Base-by-base conservation (phyloP, 768 basidiomycete genomes). In the Kwoniella sp. region DNA sequence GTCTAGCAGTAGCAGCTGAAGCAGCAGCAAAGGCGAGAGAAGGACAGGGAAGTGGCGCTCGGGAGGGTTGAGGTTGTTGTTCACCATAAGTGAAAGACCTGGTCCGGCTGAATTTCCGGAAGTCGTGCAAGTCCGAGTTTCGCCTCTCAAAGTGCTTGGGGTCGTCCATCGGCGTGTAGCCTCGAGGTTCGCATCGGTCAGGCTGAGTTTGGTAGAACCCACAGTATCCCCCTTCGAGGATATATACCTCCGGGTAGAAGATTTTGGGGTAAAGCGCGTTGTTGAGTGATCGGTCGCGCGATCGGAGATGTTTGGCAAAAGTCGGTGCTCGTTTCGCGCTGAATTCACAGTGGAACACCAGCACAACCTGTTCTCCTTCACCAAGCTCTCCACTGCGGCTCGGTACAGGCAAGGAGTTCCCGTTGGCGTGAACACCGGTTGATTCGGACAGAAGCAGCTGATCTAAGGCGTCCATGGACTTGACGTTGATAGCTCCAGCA, bases 261-360 rank as follows among this genome's bases (percentile, higher is more conserved):
- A 97, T 88, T 76, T 86, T 89, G 3, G 96, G 96, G 78, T 99
- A 99, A 21, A 86, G 80, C 63, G 90, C 88, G 67, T 90, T 88
- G 81, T 97, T 97, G 83, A 90, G 81, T 0, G 88, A 85, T 51
- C 96, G 88, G 76, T 99, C 96, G 78, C 86, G 89, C 29, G 90
- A 88, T 60, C 96, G 89, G 26, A 98, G 83, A 77, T 94, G 89
- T 80, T 95, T 96, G 24, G 96, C 96, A 75, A 95, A 92, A 9
- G 95, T 95, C 1, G 96, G 96, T 0, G 93, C 96, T 47, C 96
- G 85, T 81, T 96, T 96, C 19, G 86, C 88, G 68, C 91, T 93
- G 77, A 97, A 97, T 81, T 99, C 96, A 83, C 96, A 99, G 77
- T 99, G 96, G 84, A 99, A 98, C 50, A 99, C 85, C 46, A 98